These are phyloP conservation scores for Asparagopsis taxiformis DNA, from an alignment of 31 red algal genomes.

Conservation along the genomic window DNA sequence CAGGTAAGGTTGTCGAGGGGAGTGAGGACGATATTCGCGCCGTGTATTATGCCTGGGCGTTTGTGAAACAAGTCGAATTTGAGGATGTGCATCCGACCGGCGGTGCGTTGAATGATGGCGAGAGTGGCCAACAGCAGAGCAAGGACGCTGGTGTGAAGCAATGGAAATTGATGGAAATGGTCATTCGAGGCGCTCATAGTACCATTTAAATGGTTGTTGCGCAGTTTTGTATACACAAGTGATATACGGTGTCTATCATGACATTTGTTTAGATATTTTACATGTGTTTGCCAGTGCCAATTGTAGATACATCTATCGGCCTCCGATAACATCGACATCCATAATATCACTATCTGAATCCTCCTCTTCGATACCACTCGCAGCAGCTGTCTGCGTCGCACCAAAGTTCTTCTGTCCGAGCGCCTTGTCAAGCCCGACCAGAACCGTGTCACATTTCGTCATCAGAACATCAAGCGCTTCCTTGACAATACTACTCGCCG, in stretches of 20 bases:
- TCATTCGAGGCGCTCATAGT: slow-evolving; percentile 77
- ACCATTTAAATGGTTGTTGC: no score
- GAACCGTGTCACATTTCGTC: slow-evolving; percentile 70
- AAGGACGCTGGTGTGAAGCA: slow-evolving; percentile 11
- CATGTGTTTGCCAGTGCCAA: no score
- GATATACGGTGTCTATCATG: no score
- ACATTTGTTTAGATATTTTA: no score
- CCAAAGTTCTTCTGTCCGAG: no score
- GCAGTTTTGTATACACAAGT: no score
- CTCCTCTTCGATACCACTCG: no score
- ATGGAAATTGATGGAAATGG: slow-evolving; percentile 96
- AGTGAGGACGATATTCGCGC: slow-evolving; percentile 91
- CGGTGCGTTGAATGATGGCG: slow-evolving; percentile 37
- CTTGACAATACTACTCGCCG: slow-evolving; percentile 57
- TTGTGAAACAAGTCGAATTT: slow-evolving; percentile 65
- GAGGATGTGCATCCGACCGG: slow-evolving; percentile 49
- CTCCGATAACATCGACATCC: no score
- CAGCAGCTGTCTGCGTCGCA: no score
- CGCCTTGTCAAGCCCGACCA: slow-evolving; percentile 44
- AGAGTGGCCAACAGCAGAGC: not conserved
- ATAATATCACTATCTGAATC: no score
- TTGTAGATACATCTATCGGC: no score
- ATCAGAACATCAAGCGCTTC: slow-evolving; percentile 73
- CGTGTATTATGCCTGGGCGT: slow-evolving; percentile 94
- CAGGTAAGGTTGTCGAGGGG: slow-evolving; percentile 81